Conservation (phyloP, 352 stramenopile species). For the Pythium dissotocum region DNA sequence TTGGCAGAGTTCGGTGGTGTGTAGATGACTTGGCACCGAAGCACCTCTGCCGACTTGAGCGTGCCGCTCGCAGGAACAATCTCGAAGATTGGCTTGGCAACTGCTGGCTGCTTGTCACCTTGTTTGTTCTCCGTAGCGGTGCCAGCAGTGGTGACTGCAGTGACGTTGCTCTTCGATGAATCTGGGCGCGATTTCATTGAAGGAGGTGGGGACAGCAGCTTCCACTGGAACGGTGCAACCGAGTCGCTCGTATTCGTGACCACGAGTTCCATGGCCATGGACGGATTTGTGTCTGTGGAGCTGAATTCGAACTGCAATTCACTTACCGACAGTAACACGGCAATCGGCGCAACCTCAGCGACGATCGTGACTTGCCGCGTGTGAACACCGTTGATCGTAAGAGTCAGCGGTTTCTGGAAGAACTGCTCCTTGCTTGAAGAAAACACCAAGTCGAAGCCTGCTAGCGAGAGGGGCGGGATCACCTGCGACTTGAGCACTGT, state of each 20-base stretch:
- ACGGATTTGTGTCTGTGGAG: constrained; percentile 44
- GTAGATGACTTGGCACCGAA: constrained; percentile 58
- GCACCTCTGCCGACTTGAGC: constrained; percentile 33
- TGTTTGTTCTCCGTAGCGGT: constrained; percentile 18
- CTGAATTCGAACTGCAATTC: constrained; percentile 84
- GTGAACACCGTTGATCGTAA: constrained; percentile 86
- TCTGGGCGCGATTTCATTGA: constrained; percentile 36
- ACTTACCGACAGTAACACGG: constrained; percentile 60
- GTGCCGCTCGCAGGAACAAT: constrained; percentile 48
- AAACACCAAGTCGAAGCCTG: constrained; percentile 92
- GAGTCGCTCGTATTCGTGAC: constrained; percentile 92
- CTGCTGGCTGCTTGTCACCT: constrained; percentile 13
- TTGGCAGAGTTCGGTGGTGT: constrained; percentile 35
- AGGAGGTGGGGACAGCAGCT: constrained; percentile 13
- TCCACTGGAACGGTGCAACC: constrained; percentile 85
- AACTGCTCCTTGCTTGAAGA: constrained; percentile 73
- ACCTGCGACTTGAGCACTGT: constrained; percentile 78
- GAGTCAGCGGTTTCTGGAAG: constrained; percentile 83
- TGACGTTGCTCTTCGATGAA: constrained; percentile 62
- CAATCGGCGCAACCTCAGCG: constrained; percentile 90
- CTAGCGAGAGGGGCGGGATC: constrained; percentile 69
- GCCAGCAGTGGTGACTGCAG: constrained; percentile 8
- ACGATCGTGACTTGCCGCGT: constrained; percentile 80
- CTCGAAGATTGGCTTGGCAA: constrained; percentile 41
- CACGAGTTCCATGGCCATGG: constrained; percentile 58